phyloP scores from a whole-genome alignment of 2,329 filamentous ascomycete species.

The Sporothrix phasma region DNA sequence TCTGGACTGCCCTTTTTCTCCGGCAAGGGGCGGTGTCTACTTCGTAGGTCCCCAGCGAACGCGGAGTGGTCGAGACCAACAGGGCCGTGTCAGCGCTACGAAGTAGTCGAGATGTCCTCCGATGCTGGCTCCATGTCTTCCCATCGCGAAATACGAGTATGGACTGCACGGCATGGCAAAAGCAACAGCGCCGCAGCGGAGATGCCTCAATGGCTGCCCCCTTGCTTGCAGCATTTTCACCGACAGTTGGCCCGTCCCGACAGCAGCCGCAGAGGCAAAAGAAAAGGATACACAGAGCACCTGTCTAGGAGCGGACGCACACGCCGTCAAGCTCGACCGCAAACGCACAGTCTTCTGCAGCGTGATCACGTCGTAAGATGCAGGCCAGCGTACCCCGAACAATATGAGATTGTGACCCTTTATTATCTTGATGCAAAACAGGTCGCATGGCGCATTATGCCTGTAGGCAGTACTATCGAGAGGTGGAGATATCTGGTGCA shows the following conservation, averaged over 20 bases:
- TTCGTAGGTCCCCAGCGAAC: neutral
- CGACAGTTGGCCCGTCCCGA: neutral
- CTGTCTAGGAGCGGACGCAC: neutral
- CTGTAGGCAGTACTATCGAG: neutral
- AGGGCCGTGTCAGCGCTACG: neutral
- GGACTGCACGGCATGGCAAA: neutral
- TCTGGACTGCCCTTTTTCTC: neutral
- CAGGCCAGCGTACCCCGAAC: conserved; percentile 1
- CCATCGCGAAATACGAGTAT: neutral
- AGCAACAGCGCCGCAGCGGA: neutral
- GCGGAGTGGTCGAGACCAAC: neutral
- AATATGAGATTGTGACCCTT: neutral
- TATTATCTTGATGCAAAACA: conserved; percentile 5
- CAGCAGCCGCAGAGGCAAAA: neutral
- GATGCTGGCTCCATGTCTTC: no score
- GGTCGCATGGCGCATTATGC: neutral
- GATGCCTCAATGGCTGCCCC: neutral
- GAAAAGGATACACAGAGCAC: neutral
- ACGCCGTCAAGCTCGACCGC: neutral
- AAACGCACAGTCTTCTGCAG: neutral
- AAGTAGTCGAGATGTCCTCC: neutral
- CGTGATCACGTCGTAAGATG: neutral
- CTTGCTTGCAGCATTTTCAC: neutral
- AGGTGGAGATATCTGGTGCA: no score
- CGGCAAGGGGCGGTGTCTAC: neutral